phyloP scores from a whole-genome alignment of 495 filamentous ascomycete species.

The Jackrogersella multiformis region DNA sequence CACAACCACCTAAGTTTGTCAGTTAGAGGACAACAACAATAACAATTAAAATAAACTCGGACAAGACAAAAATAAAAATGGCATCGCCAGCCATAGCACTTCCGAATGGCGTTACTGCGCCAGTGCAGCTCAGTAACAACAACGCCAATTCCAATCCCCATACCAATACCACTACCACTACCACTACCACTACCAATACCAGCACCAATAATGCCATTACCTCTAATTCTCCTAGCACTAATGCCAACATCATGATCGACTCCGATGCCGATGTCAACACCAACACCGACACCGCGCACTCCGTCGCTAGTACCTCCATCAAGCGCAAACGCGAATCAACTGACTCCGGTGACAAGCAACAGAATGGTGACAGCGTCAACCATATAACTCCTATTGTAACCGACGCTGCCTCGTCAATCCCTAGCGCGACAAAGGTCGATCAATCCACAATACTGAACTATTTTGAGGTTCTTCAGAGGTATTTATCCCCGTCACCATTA shows the following conservation, averaged over 20 bases:
- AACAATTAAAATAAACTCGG: constrained; percentile 8
- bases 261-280: too few relatives aligned
- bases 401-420: not conserved
- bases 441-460: constrained; percentile 50
- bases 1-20: constrained; percentile 6
- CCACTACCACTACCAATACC: constrained; percentile 9
- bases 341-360: constrained; percentile 49
- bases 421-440: constrained; percentile 33
- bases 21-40: constrained; percentile 14
- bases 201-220: constrained; percentile 5
- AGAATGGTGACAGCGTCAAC: constrained; percentile 31
- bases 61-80: constrained; percentile 45
- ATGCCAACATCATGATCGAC: constrained; percentile 4
- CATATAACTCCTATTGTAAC: constrained; percentile 15
- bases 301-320: constrained; percentile 51
- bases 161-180: constrained; percentile 9
- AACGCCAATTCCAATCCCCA: constrained; percentile 22
- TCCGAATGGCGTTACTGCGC: constrained; percentile 53
- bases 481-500: constrained; percentile 1
- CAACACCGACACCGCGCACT: constrained; percentile 51
- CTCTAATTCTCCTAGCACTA: constrained; percentile 10
- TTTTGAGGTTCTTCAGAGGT: constrained; percentile 55
- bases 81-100: constrained; percentile 54
- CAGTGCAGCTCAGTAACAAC: constrained; percentile 29
- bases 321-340: constrained; percentile 66